Evolutionary conservation across 495 filamentous ascomycete species (phyloP), one percentile per base, ranked within the genome.

Genomic region (Aspergillus funiculosus): DNA sequence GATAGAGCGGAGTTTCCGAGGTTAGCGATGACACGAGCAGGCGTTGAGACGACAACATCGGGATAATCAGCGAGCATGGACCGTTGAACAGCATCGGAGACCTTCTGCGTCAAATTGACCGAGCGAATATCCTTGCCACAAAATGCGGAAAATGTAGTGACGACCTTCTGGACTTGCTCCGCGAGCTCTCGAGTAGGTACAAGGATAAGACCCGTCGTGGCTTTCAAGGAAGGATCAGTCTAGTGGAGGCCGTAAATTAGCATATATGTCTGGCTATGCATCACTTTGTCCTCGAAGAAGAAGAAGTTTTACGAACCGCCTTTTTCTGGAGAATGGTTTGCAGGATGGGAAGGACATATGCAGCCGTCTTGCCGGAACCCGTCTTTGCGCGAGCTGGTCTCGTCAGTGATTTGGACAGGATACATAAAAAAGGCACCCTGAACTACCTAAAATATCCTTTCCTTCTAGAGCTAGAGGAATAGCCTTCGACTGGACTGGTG

Each of bases 121-220:
- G 77, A 76, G 32, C 82, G 81, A 34, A 97, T 71, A 57, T 86
- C 82, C 60, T 92, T 89, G 24, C 80, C 80, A 62, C 94, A 96
- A 65, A 86, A 95, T 3, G 76, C 68, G 17, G 86, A 77, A 50
- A 95, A 83, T 18, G 77, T 68, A 42, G 83, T 74, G 42, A 90
- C 67, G 8, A 79, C 76, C 61, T 84, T 86, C 45, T 81, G 77
- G 36, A 96, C 86, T 66, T 98, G 92, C 30, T 87, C 82, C 30
- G 91, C 92, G 25, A 98, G 82, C 59, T 98, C 92, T 63, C 86
- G 81, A 3, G 92, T 96, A 3, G 92, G 92, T 13, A 96, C 91
- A 11, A 98, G 82, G 51, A 98, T 83, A 6, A 98, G 80, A 30
- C 80, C 85, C 9, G 85, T 70, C 1, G 71, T 80, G 17, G 64